Conservation (phyloP, 164 flowering plant genomes). For the Pachysandra terminalis region DNA sequence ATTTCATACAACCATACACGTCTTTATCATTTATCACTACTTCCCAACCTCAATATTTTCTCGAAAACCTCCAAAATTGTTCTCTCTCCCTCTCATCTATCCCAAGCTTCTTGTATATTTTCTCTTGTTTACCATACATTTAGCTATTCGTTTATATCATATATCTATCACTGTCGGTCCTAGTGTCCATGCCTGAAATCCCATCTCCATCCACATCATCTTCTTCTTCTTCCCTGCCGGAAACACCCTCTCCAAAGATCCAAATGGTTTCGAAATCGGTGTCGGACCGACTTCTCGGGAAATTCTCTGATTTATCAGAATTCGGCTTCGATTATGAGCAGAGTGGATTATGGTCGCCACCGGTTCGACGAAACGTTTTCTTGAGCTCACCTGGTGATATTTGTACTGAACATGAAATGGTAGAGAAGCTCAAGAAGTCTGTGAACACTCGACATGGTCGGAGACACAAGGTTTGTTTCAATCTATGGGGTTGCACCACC, state of each 20-base stretch:
- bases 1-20: constrained; percentile 33
- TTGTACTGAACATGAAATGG: constrained; percentile 25
- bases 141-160: no score
- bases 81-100: neutral
- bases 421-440: constrained; percentile 16
- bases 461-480: constrained; percentile 19
- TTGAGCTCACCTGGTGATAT: constrained; percentile 46
- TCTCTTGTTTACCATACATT: neutral
- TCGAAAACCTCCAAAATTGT: neutral
- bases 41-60: neutral
- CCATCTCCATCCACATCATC: constrained; percentile 4
- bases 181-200: constrained; percentile 14
- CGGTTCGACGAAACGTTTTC: constrained; percentile 43
- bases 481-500: neutral
- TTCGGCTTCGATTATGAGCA: constrained; percentile 59
- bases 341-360: constrained; percentile 88
- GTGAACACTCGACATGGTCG: constrained; percentile 1
- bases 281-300: constrained; percentile 60
- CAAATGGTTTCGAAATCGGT: constrained; percentile 47
- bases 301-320: constrained; percentile 61
- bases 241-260: constrained; percentile 19
- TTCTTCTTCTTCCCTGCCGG: neutral
- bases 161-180: neutral
- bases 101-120: neutral
- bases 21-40: constrained; percentile 13